Evolutionary conservation across 2,329 filamentous ascomycete genomes (phyloP), one percentile per base, ranked within the genome.

Genomic region (Capronia coronata): DNA sequence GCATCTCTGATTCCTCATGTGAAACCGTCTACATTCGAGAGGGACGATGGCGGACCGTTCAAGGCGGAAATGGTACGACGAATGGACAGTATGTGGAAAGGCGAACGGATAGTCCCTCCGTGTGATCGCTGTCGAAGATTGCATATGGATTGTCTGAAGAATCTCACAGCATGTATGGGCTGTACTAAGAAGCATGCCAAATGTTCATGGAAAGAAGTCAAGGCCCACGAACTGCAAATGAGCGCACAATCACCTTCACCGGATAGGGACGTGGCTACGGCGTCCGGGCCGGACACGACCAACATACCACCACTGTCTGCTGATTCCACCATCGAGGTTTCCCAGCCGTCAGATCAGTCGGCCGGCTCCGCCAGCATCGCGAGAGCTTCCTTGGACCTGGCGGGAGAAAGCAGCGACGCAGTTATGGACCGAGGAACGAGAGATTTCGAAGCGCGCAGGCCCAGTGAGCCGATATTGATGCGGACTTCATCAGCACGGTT

Each of bases 151-250:
- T 94, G 88, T 55, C 72, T 90, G 41, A 94, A 94, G 68, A 86
- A 94, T 55, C 73, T 93, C 32, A 94, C 87, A 0, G 87, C 87
- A 7, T 94, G 89, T 63, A 80, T 84, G 66, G 87, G 87, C 18
- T 94, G 88, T 66, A 94, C 88, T 0, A 90, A 87, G 65, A 94
- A 94, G 65, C 88, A 94, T 64, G 87, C 87, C 16, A 90, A 89
- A 61, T 94, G 88, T 65, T 83, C 82, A 11, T 94, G 88, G 88
- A 86, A 83, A 58, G 81, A 85, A 38, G 79, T 93, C n/a, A 82
- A 80, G 13, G 80, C 87, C 25, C 83, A 84, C 2, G 89, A 94
- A 60, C 56, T 80, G 9, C 64, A 62, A 16, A 19, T 46, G 35
- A 42, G 41, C 2, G 43, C 37, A n/a, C 42, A 14, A 11, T 23